phyloP scores from a whole-genome alignment of 2,329 filamentous ascomycete species.

The Botrytis aclada region DNA sequence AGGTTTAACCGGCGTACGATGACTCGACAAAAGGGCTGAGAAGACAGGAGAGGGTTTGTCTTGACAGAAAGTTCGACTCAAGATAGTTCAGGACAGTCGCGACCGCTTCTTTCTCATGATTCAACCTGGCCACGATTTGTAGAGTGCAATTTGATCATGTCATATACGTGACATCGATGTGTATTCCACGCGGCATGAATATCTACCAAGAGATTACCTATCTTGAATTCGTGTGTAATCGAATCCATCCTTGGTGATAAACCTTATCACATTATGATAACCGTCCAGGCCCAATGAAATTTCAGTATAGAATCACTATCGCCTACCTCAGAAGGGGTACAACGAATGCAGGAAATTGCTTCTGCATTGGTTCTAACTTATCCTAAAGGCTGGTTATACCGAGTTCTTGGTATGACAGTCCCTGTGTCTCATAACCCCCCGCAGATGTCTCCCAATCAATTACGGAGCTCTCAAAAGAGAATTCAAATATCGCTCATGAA shows the following conservation, averaged over 20 bases:
- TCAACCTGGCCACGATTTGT: not conserved
- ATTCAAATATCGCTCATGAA: not conserved
- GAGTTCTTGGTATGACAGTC: not conserved
- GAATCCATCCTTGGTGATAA: conserved; percentile 9
- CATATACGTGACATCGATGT: too few species aligned
- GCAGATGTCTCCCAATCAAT: not conserved
- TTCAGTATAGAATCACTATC: not conserved
- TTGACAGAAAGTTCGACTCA: not conserved
- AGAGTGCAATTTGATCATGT: not conserved
- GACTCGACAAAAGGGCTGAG: not conserved
- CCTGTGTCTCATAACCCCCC: not conserved
- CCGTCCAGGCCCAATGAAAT: not conserved
- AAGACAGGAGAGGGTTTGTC: not conserved
- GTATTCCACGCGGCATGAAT: not conserved
- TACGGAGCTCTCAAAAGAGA: not conserved
- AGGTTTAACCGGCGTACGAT: not conserved
- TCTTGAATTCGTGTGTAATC: not conserved
- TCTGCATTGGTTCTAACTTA: conserved; percentile 5
- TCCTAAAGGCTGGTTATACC: not conserved
- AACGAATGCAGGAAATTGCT: not conserved
- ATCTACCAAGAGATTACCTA: not conserved
- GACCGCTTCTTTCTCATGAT: not conserved
- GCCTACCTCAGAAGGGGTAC: not conserved
- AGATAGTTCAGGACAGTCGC: not conserved
- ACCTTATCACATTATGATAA: conserved; percentile 17